Percentiles rank a stretch among this genome's conserved stretches.
These are phyloP conservation scores for Trypanosoma cruzi DNA, from an alignment of 208 protist genomes.

Conservation along the genomic window DNA sequence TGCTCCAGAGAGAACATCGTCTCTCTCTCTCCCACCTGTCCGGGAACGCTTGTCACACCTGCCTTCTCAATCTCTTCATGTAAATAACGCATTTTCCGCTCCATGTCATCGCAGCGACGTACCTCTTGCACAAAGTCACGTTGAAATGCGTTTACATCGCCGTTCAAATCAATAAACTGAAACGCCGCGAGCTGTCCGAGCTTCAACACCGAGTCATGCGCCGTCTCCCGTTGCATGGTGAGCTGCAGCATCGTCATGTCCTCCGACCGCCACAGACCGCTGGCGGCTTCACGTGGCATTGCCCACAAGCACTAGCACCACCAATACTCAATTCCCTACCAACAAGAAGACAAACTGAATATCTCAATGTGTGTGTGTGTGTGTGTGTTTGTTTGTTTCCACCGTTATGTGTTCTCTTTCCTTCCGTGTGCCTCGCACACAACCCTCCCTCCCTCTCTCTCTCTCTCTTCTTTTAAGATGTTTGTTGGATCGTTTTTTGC, in stretches of 20 bases:
- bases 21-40: constrained; percentile 47
- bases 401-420: too few species aligned
- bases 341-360: neutral
- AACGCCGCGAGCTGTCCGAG: constrained; percentile 96
- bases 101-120: constrained; percentile 97
- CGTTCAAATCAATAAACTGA: constrained; percentile 97
- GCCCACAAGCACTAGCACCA: too few species aligned
- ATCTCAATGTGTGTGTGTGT: too few species aligned
- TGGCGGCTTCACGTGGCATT: constrained; percentile 85
- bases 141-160: constrained; percentile 95
- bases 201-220: constrained; percentile 96
- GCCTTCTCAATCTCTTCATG: constrained; percentile 90
- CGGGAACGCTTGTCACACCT: constrained; percentile 52
- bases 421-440: too few species aligned
- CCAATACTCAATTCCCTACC: too few species aligned
- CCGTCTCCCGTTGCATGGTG: constrained; percentile 97
- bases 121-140: constrained; percentile 97
- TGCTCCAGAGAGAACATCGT: constrained; percentile 89
- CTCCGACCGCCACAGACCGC: constrained; percentile 95
- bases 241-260: constrained; percentile 97
- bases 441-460: too few species aligned
- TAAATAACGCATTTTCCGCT: constrained; percentile 95
- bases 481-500: constrained; percentile 1
- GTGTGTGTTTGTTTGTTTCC: too few species aligned
- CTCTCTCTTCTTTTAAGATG: neutral